Base-by-base conservation (phyloP, 2,329 filamentous ascomycete genomes). In the Juglanconis juglandina region DNA sequence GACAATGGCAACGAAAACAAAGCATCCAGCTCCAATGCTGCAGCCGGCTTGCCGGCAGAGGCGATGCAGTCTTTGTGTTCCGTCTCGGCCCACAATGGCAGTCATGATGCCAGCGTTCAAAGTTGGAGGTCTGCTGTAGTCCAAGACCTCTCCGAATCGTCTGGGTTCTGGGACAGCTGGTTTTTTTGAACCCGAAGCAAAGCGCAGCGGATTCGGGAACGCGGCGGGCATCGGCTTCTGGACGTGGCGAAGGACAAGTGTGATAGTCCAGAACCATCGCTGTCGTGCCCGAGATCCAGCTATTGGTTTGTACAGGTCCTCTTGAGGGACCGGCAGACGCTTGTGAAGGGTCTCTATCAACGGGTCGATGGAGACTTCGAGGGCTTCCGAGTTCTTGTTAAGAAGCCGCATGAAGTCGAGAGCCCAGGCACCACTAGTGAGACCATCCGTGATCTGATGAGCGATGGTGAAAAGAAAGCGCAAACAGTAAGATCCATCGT, bases 241-340 rank as follows among this genome's bases (percentile, higher is more conserved):
- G 3, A 66, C 64, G 39, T 68, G 66, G 5, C 67, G 65, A 2
- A 68, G 63, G 1, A 68, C 53, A n/a, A 67, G 56, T 1, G 67
- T 67, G 13, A 69, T 62, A 5, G 62, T 63, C 67, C 67, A 69
- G 56, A 65, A 69, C 67, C 67, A 69, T 9, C 67, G 61, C 9
- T 51, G 58, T 14, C 61, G 64, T 13, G 67, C 67, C 47, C 42
- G 60, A 13, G 67, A 65, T 0, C 63, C 51, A 7, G 62, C 50
- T 11, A 68, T 62, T 0, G 63, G 65, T 5, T 56, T 58, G 32
- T 68, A 68, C 5, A 68, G 41, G 41, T 68, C 67, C 51, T 69
- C 67, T 53, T 69, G 67, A 0, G 67, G 60, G 5, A 62, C 59
- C 0, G 67, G 66, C n/a, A 69, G 66, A 33, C 58, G 46, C 10